A percentile compares a stretch with the other conserved stretches of the same genome.
These are phyloP conservation scores for Fusarium lyarnte DNA, from an alignment of 2,329 filamentous ascomycete genomes.

Conservation along the genomic window DNA sequence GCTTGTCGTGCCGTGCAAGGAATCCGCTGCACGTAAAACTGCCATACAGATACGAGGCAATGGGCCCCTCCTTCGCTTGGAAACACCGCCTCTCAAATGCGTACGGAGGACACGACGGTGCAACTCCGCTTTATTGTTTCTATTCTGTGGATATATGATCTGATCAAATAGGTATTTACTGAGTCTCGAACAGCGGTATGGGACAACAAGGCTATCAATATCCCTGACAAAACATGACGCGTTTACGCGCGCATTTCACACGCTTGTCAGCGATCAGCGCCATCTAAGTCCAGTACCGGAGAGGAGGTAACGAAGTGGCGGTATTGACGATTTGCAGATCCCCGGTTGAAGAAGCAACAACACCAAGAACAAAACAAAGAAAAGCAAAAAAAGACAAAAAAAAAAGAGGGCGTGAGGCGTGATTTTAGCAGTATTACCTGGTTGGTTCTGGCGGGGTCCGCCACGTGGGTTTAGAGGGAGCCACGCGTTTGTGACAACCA, in stretches of 20 bases:
- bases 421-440: constrained; percentile 6
- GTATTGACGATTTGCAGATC: constrained; percentile 13
- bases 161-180: not conserved
- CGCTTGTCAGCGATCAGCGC: constrained; percentile 4
- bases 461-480: constrained; percentile 45
- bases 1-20: constrained; percentile 19
- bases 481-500: constrained; percentile 37
- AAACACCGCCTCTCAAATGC: not conserved
- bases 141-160: constrained; percentile 13
- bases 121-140: not conserved
- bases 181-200: not conserved
- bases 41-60: constrained; percentile 16
- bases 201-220: not conserved
- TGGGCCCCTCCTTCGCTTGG: constrained; percentile 1
- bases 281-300: not conserved
- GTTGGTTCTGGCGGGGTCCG: constrained; percentile 33
- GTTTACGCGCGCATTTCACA: not conserved
- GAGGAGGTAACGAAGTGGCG: constrained; percentile 1
- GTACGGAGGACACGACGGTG: not conserved
- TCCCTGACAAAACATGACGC: not conserved
- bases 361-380: not conserved
- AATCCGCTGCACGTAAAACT: constrained; percentile 34
- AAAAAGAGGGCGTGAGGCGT: constrained; percentile 26
- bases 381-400: not conserved
- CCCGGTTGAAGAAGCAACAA: not conserved